Base-by-base conservation (phyloP, 805 yeast species). In the Candida ficus region DNA sequence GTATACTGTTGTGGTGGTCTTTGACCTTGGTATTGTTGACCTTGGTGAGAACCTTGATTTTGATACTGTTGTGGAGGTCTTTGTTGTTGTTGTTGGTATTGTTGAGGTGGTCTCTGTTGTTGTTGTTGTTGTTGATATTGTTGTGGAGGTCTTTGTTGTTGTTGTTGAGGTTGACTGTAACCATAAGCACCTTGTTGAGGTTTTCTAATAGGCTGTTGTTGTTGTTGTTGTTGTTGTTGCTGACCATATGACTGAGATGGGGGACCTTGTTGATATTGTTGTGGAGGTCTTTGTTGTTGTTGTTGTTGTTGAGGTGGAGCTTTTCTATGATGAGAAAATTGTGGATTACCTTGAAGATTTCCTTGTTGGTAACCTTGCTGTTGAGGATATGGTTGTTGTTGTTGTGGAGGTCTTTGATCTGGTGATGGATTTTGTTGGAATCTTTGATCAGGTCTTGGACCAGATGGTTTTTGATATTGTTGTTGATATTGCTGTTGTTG, bases 381-480 rank as follows among this genome's bases (percentile, higher is more conserved):
- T 17, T 41, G 49, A 18, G 20, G 27, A 7, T 22, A 19, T 28
- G 35, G 35, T n/a, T 18, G 37, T 32, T 4, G 19, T 33, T 11
- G 29, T 31, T 33, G 28, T 37, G 35, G 37, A 11, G 42, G 35
- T 17, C 29, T 17, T 13, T 39, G 46, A 27, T 49, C 54, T 29
- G 47, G 51, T 12, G 47, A 30, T n/a, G 39, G 42, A n/a, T 53
- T 45, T 32, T 49, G 50, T 14, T 49, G 37, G 22, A 48, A 44
- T 37, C 39, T 54, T 41, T 50, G 56, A 17, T 44, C 53, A 18
- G 53, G 53, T 37, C 50, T 52, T 35, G 57, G 56, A 19, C 43
- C 46, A 16, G 45, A 43, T 22, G 39, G 52, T 40, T 28, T 43
- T 39, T 43, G 47, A 38, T 26, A 29, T n/a, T 25, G 34, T 27